Evolutionary conservation across 768 basidiomycete species (phyloP).

Genomic region (Lactarius trivialis): DNA sequence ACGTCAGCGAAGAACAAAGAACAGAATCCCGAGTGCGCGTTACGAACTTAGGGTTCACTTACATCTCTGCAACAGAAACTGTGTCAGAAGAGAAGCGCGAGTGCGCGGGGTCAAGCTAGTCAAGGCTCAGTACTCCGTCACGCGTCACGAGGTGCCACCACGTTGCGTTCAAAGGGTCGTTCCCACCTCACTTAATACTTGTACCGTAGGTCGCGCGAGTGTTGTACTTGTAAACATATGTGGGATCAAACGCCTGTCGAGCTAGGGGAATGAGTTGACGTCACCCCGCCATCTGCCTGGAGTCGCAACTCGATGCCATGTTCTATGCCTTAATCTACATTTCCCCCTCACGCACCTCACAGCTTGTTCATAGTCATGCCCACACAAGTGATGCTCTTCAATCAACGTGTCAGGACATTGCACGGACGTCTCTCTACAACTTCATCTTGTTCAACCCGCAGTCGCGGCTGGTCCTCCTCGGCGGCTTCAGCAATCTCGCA

Average conservation of each 20-base stretch:
- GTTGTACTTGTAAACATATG: constrained; percentile 42
- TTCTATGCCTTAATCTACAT: not conserved
- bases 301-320: too few relatives aligned
- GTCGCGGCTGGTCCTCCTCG: constrained; percentile 78
- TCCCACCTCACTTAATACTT: too few relatives aligned
- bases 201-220: too few relatives aligned
- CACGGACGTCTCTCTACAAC: constrained; percentile 82
- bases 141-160: constrained; percentile 81
- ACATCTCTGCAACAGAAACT: constrained; percentile 44
- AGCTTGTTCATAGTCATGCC: constrained; percentile 68
- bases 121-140: too few relatives aligned
- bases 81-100: not conserved
- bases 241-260: constrained; percentile 57
- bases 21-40: constrained; percentile 33
- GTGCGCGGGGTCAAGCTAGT: constrained; percentile 3
- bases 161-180: too few relatives aligned
- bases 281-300: constrained; percentile 61
- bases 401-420: constrained; percentile 78
- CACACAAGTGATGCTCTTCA: constrained; percentile 86
- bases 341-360: not conserved
- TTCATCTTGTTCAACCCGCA: constrained; percentile 94
- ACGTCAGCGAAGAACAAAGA: not conserved
- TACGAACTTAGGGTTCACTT: constrained; percentile 49
- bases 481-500: constrained; percentile 94
- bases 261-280: constrained; percentile 49